Evolutionary conservation across 257 asterid species (phyloP).

Genomic region (Rhazya stricta): DNA sequence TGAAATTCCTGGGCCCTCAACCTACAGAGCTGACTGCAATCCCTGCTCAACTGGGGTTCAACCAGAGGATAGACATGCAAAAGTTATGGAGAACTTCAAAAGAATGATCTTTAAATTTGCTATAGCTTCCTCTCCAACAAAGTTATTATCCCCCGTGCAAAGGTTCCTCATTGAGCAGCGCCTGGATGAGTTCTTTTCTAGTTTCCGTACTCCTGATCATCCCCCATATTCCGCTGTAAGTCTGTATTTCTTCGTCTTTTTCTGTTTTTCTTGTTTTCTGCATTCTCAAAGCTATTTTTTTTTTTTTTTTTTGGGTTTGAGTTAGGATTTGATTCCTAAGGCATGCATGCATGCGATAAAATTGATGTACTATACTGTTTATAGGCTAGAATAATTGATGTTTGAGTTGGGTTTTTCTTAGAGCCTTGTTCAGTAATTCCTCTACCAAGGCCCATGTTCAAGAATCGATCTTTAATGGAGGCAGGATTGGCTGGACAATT

Average conservation of each 20-base stretch:
- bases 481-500: neutral
- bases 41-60: neutral
- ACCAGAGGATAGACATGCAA: conserved; percentile 14
- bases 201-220: conserved; percentile 43
- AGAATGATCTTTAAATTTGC: conserved; percentile 34
- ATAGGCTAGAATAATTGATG: neutral
- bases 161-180: conserved; percentile 28
- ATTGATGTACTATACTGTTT: neutral
- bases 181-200: conserved; percentile 26
- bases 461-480: neutral
- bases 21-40: neutral
- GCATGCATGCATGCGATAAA: neutral
- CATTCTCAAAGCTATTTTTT: neutral
- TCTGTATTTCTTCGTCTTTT: neutral
- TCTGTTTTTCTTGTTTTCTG: neutral
- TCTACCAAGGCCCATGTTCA: neutral
- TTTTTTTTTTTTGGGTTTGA: neutral
- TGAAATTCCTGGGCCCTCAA: neutral
- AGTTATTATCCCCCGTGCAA: conserved; percentile 27
- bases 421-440: neutral
- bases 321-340: neutral
- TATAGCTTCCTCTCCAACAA: conserved; percentile 20
- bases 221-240: conserved; percentile 59
- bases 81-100: conserved; percentile 25
- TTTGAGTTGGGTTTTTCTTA: neutral